Conservation (phyloP, 345 rosid species). For the Arabidopsis arenosa region DNA sequence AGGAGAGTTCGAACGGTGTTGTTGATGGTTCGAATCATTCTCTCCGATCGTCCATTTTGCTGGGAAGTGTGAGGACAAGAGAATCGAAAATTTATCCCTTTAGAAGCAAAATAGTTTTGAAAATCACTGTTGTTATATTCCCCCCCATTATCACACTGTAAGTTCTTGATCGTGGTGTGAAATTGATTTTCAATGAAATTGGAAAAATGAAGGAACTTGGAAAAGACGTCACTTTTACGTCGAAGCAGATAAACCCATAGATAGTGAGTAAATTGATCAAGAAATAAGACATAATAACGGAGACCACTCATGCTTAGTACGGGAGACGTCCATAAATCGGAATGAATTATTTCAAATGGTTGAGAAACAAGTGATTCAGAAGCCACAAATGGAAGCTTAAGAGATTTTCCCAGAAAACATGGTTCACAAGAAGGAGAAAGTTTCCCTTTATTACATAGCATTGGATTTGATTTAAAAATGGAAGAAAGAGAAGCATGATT, state of each 20-base stretch:
- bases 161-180: not conserved
- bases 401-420: not conserved
- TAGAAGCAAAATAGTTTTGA: not conserved
- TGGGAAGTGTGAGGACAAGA: not conserved
- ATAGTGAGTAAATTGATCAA: not conserved
- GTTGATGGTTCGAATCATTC: no score
- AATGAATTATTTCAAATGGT: not conserved
- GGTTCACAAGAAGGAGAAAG: not conserved
- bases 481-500: no score
- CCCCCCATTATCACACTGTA: no score
- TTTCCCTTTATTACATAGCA: not conserved
- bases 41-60: not conserved
- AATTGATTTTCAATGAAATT: not conserved
- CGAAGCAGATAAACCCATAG: no score
- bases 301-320: not conserved
- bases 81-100: not conserved
- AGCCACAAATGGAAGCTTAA: not conserved
- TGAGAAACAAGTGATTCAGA: not conserved
- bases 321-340: no score
- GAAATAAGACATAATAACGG: not conserved
- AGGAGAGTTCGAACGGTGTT: no score
- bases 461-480: not conserved
- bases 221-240: no score
- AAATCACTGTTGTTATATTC: not conserved
- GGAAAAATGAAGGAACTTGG: not conserved